These are phyloP conservation scores for Trametopsis cervina DNA, from an alignment of 768 basidiomycete genomes.

Conservation along the genomic window DNA sequence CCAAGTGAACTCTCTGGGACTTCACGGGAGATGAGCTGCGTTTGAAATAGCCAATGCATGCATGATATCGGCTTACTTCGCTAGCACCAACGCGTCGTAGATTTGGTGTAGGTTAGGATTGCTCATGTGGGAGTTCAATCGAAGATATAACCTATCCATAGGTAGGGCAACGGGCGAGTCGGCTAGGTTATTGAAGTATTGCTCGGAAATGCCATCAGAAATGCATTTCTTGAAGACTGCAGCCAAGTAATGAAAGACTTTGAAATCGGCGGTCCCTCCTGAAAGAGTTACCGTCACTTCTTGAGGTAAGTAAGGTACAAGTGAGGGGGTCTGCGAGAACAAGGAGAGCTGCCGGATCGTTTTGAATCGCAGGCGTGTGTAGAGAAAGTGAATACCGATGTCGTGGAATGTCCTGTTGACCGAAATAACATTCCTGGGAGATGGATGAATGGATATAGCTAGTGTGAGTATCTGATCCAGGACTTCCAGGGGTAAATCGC, in stretches of 20 bases:
- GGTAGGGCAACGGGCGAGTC: background rate
- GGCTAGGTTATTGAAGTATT: background rate
- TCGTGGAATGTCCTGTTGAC: constrained; percentile 16
- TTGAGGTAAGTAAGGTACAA: constrained; percentile 20
- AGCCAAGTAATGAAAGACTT: constrained; percentile 22
- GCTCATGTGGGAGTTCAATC: constrained; percentile 32
- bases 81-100: constrained; percentile 26
- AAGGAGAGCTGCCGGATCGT: constrained; percentile 19
- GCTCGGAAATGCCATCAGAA: background rate
- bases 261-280: constrained; percentile 23
- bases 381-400: constrained; percentile 17
- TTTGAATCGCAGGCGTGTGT: constrained; percentile 19
- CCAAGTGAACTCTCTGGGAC: constrained; percentile 47
- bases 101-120: constrained; percentile 25
- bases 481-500: constrained; percentile 17
- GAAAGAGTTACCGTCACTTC: constrained; percentile 23
- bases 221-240: constrained; percentile 23
- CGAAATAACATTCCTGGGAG: constrained; percentile 15
- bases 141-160: constrained; percentile 28
- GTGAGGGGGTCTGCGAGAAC: constrained; percentile 14
- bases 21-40: constrained; percentile 11
- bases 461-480: constrained; percentile 16
- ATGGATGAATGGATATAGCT: constrained; percentile 11
- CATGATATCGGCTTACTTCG: constrained; percentile 28
- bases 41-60: background rate